These are phyloP conservation scores for Termitomyces sp. DNA, from an alignment of 768 basidiomycete genomes.

Conservation along the genomic window DNA sequence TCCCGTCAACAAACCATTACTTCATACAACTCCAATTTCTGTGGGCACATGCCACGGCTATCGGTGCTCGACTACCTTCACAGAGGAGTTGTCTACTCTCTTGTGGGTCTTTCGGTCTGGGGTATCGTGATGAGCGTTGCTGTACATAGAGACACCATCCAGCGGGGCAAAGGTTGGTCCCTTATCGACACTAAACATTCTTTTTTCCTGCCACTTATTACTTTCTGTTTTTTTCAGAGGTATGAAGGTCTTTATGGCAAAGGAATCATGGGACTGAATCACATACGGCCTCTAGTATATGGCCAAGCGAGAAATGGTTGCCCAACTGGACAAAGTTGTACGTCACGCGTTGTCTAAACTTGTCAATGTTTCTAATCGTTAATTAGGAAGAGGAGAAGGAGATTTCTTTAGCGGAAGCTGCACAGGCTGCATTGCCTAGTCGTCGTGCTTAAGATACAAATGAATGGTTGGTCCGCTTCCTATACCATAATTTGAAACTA, in stretches of 20 bases:
- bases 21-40: neutral
- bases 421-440: constrained; percentile 24
- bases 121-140: constrained; percentile 47
- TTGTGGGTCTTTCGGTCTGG: constrained; percentile 46
- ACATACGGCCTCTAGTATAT: constrained; percentile 21
- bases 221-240: neutral
- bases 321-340: constrained; percentile 24
- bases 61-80: constrained; percentile 45
- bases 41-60: constrained; percentile 16
- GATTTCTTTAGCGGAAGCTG: constrained; percentile 34
- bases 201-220: neutral
- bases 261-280: neutral
- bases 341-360: neutral
- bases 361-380: neutral
- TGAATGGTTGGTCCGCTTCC: neutral
- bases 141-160: constrained; percentile 50
- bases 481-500: neutral
- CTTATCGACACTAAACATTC: neutral
- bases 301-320: constrained; percentile 23
- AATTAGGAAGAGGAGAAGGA: constrained; percentile 34
- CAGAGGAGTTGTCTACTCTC: constrained; percentile 46
- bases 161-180: constrained; percentile 47
- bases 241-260: neutral
- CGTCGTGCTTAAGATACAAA: neutral
- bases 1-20: neutral